Base-by-base conservation (phyloP, 2,329 filamentous ascomycete genomes). In the Podosphaera xanthii region DNA sequence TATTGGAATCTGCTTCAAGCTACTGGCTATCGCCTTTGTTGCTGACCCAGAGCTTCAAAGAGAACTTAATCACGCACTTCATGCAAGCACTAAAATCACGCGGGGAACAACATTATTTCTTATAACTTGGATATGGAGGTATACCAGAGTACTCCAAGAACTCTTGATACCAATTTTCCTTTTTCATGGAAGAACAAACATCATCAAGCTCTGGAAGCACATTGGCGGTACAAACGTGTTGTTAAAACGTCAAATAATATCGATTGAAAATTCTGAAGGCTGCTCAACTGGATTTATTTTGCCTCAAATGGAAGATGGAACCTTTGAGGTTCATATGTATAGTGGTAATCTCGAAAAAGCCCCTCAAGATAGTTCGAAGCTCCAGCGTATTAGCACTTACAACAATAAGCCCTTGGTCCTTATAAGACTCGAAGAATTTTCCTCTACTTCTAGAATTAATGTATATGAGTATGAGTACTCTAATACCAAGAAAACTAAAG, bases 1-100 rank as follows among this genome's bases (percentile, higher is more conserved):
- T 2, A 48, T 73, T 0, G 73, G 74, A 1, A 67, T 70, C 2
- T 70, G 59, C 66, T 56, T 74, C 61, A 78, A 77, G 58, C 76
- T 77, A 63, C 67, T 75, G 40, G 67, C 75, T 6, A 71, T 77
- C 50, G 73, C 76, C 9, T 68, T 75, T 30, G 71, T 77, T 62
- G 76, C 76, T 1, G 76, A 78, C 63, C 71, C 74, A 0, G 76
- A 78, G 62, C 76, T 75, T 59, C 76, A 78, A 62, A 69, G 76
- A 60, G 76, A 78, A 59, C 69, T 77, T 53, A 71, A 75, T 56
- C 73, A 73, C 64, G 71, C 73, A 34, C 69, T 76, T 40, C 66
- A 67, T 40, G 60, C 63, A 5, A 71, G 70, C 7, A 56, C 35
- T 68, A 71, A 49, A 52, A 12, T 62, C 61, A 2, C 54, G 71